phyloP scores from a whole-genome alignment of 2,329 filamentous ascomycete genomes.

The Trichoderma hamatum region DNA sequence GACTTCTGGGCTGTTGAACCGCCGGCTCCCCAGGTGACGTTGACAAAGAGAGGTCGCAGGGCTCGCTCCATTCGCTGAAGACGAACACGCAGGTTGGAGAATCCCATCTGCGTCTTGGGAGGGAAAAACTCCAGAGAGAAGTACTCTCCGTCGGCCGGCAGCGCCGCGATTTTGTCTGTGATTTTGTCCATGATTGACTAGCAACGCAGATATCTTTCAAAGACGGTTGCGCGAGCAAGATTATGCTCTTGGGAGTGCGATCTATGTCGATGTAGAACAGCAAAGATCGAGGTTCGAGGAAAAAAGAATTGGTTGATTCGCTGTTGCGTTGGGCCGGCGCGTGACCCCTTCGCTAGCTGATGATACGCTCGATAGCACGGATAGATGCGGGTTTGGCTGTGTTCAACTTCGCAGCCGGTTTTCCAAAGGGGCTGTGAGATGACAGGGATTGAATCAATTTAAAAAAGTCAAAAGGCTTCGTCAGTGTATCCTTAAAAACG shows the following conservation, averaged over 20 bases:
- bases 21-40: slow-evolving; percentile 96
- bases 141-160: slow-evolving; percentile 80
- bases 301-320: not conserved
- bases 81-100: slow-evolving; percentile 88
- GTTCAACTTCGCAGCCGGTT: not conserved
- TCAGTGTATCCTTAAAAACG: not conserved
- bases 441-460: not conserved
- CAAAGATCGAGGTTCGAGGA: not conserved
- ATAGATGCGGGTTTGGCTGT: not conserved
- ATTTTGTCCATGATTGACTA: slow-evolving; percentile 72
- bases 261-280: not conserved
- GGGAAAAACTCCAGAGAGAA: slow-evolving; percentile 99
- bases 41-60: slow-evolving; percentile 90
- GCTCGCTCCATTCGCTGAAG: slow-evolving; percentile 94
- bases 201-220: too few species aligned
- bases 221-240: not conserved
- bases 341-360: not conserved
- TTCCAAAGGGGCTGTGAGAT: not conserved
- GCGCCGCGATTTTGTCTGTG: slow-evolving; percentile 89
- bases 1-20: slow-evolving; percentile 90
- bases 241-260: not conserved
- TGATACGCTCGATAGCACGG: not conserved
- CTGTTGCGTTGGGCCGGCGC: not conserved
- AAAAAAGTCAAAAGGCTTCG: not conserved
- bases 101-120: slow-evolving; percentile 94